Conservation (phyloP, 352 stramenopile genomes). For the Phytopythium sindhum region DNA sequence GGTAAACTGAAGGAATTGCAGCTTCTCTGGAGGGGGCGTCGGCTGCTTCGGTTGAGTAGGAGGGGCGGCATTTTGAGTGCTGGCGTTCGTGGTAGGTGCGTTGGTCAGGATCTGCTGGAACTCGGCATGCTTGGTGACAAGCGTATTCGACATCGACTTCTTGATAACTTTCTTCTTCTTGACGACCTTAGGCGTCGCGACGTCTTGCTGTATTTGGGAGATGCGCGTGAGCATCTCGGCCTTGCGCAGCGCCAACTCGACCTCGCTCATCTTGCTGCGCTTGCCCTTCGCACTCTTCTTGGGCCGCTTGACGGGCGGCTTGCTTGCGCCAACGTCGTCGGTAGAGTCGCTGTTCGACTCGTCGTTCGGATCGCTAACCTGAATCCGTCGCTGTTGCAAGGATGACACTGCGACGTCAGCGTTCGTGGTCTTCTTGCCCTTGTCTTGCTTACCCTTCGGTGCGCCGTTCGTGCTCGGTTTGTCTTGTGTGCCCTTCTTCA, state of each 20-base stretch:
- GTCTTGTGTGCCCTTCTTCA: neutral
- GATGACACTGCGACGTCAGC: neutral
- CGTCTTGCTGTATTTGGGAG: slow-evolving; percentile 47
- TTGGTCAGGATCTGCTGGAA: slow-evolving; percentile 41
- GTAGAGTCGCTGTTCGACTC: neutral
- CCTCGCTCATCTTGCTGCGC: slow-evolving; percentile 29
- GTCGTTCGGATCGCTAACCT: neutral
- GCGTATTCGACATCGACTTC: slow-evolving; percentile 22
- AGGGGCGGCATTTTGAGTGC: neutral
- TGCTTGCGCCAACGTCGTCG: neutral
- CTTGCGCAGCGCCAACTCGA: slow-evolving; percentile 43
- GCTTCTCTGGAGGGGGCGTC: slow-evolving; percentile 31
- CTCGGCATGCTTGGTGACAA: slow-evolving; percentile 40
- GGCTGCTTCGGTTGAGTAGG: slow-evolving; percentile 1
- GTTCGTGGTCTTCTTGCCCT: neutral
- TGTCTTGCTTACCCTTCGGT: neutral
- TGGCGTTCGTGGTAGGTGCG: slow-evolving; percentile 1
- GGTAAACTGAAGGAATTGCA: slow-evolving; percentile 41
- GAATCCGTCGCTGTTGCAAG: neutral
- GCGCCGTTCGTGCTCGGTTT: neutral
- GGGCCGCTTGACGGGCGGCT: slow-evolving; percentile 6
- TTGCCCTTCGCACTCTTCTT: slow-evolving; percentile 23
- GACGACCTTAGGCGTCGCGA: slow-evolving; percentile 54
- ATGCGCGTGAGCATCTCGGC: slow-evolving; percentile 49
- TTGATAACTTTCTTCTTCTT: slow-evolving; percentile 52